Evolutionary conservation across 371 early-diverging fungal species (phyloP), one percentile per base, ranked within the genome.

Genomic region (Actinomucor elegans): DNA sequence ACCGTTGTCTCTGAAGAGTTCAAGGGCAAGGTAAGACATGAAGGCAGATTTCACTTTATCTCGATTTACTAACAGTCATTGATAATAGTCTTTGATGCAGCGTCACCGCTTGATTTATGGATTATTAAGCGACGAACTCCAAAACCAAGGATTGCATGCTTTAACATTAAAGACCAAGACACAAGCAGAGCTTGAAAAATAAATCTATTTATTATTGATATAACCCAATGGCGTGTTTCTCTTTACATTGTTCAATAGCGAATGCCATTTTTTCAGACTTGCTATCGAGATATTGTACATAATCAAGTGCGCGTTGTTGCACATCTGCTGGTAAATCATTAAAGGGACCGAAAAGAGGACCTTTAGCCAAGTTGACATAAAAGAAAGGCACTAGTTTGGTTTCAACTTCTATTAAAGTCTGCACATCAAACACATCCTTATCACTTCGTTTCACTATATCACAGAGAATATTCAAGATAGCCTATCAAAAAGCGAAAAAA

Each of bases 41-140:
- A 48, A 33, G 9, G 21, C 26, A 7, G n/a, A 12, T 18, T 21
- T 11, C 10, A 23, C 24, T 55, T 11, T 3, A 27, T 8, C 9
- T 35, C 27, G 0, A 37, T n/a, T 29, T 14, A 38, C 11, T 40
- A 2, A n/a, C 18, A 31, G n/a, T n/a, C 21, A 6, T 15, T 38
- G 5, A 24, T 14, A 11, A 14, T 64, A 73, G 75, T 58, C 69
- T 10, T 57, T 81, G 29, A 79, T 90, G 75, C 84, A 87, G 63
- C 77, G 90, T 9, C 91, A 91, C 49, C 81, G 89, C 20, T 54
- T 71, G 23, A 71, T 91, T 27, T 89, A 89, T 53, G 57, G 65
- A 11, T 50, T 88, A 4, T 52, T 91, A 27, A 58, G 51, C 36
- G 80, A 84, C 21, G 85, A 87, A 40, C 69, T 85, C 45, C 48